A percentile compares a stretch with the other conserved stretches of the same genome.
Evolutionary conservation across 305 asterid species (phyloP).

Genomic region (Salvia sclarea): DNA sequence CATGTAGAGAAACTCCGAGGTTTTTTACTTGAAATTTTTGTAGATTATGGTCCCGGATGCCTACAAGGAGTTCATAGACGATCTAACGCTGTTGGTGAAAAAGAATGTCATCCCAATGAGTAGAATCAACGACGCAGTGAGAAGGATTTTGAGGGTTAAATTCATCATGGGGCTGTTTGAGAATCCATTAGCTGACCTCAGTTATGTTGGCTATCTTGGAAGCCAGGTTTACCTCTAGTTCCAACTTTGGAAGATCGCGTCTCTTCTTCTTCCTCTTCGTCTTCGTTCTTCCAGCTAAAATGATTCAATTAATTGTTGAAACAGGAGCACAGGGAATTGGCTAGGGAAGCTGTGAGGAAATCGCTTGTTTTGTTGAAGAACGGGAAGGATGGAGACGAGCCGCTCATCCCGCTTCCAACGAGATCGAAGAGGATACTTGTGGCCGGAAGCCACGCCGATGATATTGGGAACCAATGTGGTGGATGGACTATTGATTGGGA

Average conservation of each 20-base stretch:
- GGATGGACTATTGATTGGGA: slow-evolving; percentile 70
- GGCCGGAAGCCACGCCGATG: slow-evolving; percentile 62
- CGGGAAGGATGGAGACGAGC: slow-evolving; percentile 45
- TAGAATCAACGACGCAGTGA: slow-evolving; percentile 64
- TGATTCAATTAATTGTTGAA: not conserved
- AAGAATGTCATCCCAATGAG: slow-evolving; percentile 50
- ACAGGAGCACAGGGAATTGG: slow-evolving; percentile 68
- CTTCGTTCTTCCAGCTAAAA: not conserved
- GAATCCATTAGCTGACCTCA: slow-evolving; percentile 53
- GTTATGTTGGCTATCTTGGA: slow-evolving; percentile 50
- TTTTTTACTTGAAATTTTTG: not conserved
- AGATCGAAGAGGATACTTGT: slow-evolving; percentile 49
- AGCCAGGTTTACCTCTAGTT: slow-evolving; percentile 38
- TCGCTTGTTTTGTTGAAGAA: slow-evolving; percentile 67
- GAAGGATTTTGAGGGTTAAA: slow-evolving; percentile 60
- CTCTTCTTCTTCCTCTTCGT: not conserved
- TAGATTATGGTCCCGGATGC: slow-evolving; percentile 56
- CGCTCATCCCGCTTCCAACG: slow-evolving; percentile 68
- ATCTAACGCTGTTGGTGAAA: slow-evolving; percentile 51
- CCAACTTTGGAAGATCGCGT: not conserved
- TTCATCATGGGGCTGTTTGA: slow-evolving; percentile 64
- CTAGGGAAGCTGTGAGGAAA: slow-evolving; percentile 79
- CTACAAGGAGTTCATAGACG: slow-evolving; percentile 47
- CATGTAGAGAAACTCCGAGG: not conserved
- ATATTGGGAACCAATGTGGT: slow-evolving; percentile 67